Base-by-base conservation (phyloP, 306 rosid species). In the Rosa rugosa region DNA sequence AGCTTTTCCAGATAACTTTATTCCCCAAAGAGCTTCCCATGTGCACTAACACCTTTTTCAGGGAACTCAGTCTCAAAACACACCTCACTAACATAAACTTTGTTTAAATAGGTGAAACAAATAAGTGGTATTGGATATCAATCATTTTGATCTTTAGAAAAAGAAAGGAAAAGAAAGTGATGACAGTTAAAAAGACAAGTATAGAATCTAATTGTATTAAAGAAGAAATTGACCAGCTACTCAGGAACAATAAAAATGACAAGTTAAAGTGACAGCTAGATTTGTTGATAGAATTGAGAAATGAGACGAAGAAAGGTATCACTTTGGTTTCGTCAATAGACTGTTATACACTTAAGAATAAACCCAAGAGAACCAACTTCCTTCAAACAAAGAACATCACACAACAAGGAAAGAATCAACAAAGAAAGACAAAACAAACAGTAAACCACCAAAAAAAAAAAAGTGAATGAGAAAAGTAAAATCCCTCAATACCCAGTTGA, bases 11-110 rank as follows among this genome's bases (percentile, higher is more conserved):
- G 86, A 82, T 64, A 73, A 79, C 51, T 79, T 83, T 62, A 82
- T 86, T 84, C 67, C 83, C 69, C 54, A 60, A 77, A 82, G 69
- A 78, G 65, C 75, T 84, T 49, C 81, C 86, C 97, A 91, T 86
- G 91, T 86, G 90, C 85, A 77, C 75, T 69, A 69, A 53, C 44
- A 60, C 67, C 65, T 80, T 90, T 86, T 84, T 77, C 75, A 81
- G 87, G 80, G 81, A 77, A 79, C 77, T 82, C 80, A 83, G 64
- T 75, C 79, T 81, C 81, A 79, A 47, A 82, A 67, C 81, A 73
- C 72, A 69, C 54, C 83, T 74, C 54, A 77, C 67, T 73, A 75
- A 79, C 71, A 78, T 66, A 67, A 83, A 83, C 73, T 77, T 89
- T 81, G 25, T 75, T 38, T 76, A 83, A 82, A 71, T 69, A 82